phyloP scores from a whole-genome alignment of 108 stramenopile species.

The Seminavis robusta region DNA sequence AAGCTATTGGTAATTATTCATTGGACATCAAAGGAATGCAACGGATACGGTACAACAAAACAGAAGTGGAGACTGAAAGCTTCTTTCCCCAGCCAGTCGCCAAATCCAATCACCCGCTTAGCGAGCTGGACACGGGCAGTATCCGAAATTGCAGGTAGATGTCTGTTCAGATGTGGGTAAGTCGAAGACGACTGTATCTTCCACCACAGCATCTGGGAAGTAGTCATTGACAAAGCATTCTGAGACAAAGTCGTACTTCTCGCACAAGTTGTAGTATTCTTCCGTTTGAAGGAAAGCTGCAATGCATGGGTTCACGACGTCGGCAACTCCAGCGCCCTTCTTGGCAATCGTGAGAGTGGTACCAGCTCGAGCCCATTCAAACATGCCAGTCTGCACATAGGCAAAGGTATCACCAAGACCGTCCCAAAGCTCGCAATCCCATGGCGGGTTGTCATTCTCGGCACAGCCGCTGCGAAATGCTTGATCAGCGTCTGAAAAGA shows the following conservation, averaged over 20 bases:
- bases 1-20: too few species aligned
- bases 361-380: not conserved
- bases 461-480: conserved; percentile 1
- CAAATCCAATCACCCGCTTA: not conserved
- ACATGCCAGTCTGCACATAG: conserved; percentile 5
- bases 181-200: not conserved
- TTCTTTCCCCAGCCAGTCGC: too few species aligned
- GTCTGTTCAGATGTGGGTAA: not conserved
- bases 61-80: too few species aligned
- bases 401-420: conserved; percentile 1
- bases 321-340: conserved; percentile 7
- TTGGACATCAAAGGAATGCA: too few species aligned
- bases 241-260: conserved; percentile 2
- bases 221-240: conserved; percentile 1
- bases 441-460: conserved; percentile 1
- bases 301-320: conserved; percentile 8
- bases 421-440: conserved; percentile 9
- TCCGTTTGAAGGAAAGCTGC: conserved; percentile 2
- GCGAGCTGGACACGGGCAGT: not conserved
- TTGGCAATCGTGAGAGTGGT: conserved; percentile 9
- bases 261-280: conserved; percentile 9
- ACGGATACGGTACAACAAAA: too few species aligned
- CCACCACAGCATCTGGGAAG: not conserved
- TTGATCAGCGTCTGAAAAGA: conserved; percentile 8
- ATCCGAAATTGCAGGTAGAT: not conserved